Conservation (phyloP, 2,329 filamentous ascomycete genomes). For the Cryphonectria naterciae region DNA sequence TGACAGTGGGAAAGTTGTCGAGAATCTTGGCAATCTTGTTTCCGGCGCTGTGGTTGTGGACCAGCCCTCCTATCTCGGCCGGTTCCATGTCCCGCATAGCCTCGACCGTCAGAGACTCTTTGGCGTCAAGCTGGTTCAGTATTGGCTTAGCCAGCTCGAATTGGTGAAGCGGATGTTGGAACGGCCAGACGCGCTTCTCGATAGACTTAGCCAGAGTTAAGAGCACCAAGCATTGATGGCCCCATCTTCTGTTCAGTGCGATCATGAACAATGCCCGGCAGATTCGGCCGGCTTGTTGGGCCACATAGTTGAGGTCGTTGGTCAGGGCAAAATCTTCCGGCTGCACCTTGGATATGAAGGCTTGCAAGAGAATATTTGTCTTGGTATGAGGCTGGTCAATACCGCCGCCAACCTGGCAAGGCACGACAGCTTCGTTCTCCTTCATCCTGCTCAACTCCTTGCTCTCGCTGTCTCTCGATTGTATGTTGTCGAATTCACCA, state of each 20-base stretch:
- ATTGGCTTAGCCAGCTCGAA: constrained; percentile 88
- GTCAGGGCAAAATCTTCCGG: constrained; percentile 92
- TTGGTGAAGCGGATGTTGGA: constrained; percentile 91
- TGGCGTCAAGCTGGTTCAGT: constrained; percentile 83
- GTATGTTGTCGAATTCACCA: constrained; percentile 96
- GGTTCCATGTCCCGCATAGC: constrained; percentile 89
- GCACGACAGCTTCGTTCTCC: constrained; percentile 69
- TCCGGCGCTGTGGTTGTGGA: constrained; percentile 90
- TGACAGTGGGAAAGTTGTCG: constrained; percentile 89
- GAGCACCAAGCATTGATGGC: constrained; percentile 89
- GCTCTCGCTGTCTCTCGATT: constrained; percentile 86
- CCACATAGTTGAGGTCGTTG: constrained; percentile 92
- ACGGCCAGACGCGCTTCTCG: constrained; percentile 93
- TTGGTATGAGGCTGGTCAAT: constrained; percentile 79
- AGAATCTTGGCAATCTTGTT: constrained; percentile 79
- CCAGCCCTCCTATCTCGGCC: constrained; percentile 84
- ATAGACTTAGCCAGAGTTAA: constrained; percentile 95
- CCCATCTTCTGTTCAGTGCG: constrained; percentile 92
- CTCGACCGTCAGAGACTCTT: constrained; percentile 76
- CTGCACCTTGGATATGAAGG: constrained; percentile 86
- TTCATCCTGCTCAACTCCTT: constrained; percentile 81
- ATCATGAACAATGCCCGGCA: constrained; percentile 97
- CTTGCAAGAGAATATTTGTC: constrained; percentile 92
- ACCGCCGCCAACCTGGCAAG: constrained; percentile 78
- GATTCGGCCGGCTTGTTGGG: constrained; percentile 93